These are phyloP conservation scores for Hymenoscyphus fraxineus DNA, from an alignment of 2,329 filamentous ascomycete genomes.

Conservation along the genomic window DNA sequence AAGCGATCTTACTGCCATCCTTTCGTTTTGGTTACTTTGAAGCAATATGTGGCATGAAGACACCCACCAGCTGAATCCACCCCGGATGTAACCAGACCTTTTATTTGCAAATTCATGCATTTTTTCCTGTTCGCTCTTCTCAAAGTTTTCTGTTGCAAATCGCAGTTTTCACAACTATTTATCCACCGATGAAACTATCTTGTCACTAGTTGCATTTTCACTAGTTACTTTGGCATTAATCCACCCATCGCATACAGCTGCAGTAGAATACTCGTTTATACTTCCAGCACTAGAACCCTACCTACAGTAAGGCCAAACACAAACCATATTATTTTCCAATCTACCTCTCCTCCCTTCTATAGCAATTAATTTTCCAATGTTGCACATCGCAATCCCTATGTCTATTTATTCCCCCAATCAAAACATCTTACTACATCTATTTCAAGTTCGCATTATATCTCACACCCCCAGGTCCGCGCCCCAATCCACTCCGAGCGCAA, in stretches of 20 bases:
- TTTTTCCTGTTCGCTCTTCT: too few relatives aligned
- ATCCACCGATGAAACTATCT: background rate
- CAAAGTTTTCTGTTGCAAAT: background rate
- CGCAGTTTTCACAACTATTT: background rate
- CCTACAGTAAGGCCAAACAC: too few relatives aligned
- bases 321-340: background rate
- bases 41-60: too few relatives aligned
- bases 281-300: too few relatives aligned
- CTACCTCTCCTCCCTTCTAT: background rate
- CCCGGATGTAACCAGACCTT: too few relatives aligned
- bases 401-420: background rate
- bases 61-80: too few relatives aligned
- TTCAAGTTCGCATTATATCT: background rate
- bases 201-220: background rate
- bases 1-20: too few relatives aligned
- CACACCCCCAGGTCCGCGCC: background rate
- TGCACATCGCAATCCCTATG: background rate
- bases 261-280: too few relatives aligned
- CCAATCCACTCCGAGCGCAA: too few relatives aligned
- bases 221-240: background rate
- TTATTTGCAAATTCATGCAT: background rate
- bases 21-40: too few relatives aligned
- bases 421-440: background rate
- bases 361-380: background rate
- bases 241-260: too few relatives aligned